Base-by-base conservation (phyloP, 2,329 filamentous ascomycete genomes). In the Acephala macrosclerotiorum region DNA sequence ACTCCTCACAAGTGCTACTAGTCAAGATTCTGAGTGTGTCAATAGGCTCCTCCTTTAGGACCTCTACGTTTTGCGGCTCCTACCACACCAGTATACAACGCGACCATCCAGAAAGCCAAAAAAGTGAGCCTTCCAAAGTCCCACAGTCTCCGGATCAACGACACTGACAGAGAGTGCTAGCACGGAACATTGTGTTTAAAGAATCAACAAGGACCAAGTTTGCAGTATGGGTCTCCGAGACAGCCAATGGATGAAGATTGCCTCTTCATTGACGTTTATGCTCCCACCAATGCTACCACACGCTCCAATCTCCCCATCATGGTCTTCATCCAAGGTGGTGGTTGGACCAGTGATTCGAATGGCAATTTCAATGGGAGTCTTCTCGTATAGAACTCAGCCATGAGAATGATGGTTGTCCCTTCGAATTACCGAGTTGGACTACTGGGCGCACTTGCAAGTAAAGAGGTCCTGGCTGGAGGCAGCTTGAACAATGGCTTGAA, bases 391-490 rank as follows among this genome's bases (percentile, higher is more conserved):
- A 88, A 87, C 0, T 84, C 86, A n/a, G 80, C 81, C 33, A 79
- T 84, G 63, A 81, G 84, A 42, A 88, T 93, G 49, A 78, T 94
- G 0, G 86, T 92, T 0, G 88, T 93, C 6, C 88, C 83, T 14
- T 84, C 92, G 77, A 93, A 92, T 78, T 93, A 94, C 74, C 87
- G 91, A 5, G 89, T 94, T 3, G 90, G 91, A 0, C 83, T 87
- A 0, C 92, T 88, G 69, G 91, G 91, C 0, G 93, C 92, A 73
- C 80, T 93, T 16, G 85, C 86, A 3, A 80, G 86, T 61, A 78
- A 83, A 12, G 83, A 89, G 69, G 76, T 88, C 1, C 70, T 77
- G 26, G 70, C 73, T 70, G 69, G 75, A 1, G 83, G 85, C 4
- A 85, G 82, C 61, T 75, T 88, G 47, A 93, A 93, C 75, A 89